Conservation (phyloP, 1,284 basidiomycete species). For the Ganoderma meredithae region DNA sequence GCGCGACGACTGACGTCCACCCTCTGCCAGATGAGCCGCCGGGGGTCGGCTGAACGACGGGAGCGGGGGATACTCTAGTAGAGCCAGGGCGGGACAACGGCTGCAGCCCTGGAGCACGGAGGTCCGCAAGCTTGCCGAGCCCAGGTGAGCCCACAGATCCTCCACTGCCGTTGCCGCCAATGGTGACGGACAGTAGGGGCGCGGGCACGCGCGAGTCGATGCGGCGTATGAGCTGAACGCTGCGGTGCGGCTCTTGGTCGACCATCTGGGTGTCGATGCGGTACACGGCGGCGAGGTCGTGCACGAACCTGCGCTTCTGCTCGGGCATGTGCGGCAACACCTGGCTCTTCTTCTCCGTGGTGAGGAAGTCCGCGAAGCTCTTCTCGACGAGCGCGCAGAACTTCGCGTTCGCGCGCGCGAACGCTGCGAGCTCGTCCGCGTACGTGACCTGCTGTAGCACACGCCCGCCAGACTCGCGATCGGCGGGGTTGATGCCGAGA, state of each 20-base stretch:
- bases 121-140: slow-evolving; percentile 66
- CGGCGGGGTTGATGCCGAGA: slow-evolving; percentile 74
- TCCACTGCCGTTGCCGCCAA: slow-evolving; percentile 33
- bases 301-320: slow-evolving; percentile 81
- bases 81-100: slow-evolving; percentile 29
- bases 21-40: slow-evolving; percentile 37
- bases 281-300: slow-evolving; percentile 78
- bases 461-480: slow-evolving; percentile 37
- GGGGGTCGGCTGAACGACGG: slow-evolving; percentile 24
- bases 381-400: slow-evolving; percentile 81
- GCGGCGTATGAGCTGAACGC: slow-evolving; percentile 82
- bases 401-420: slow-evolving; percentile 67
- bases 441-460: slow-evolving; percentile 59
- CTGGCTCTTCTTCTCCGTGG: slow-evolving; percentile 72
- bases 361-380: slow-evolving; percentile 80
- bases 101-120: slow-evolving; percentile 44
- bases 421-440: slow-evolving; percentile 64
- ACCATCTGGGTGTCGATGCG: slow-evolving; percentile 85
- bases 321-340: slow-evolving; percentile 85
- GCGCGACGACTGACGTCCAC: slow-evolving; percentile 49
- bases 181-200: slow-evolving; percentile 67
- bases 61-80: slow-evolving; percentile 26
- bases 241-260: slow-evolving; percentile 82
- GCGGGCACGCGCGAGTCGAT: slow-evolving; percentile 81
- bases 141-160: slow-evolving; percentile 25